These are phyloP conservation scores for Fragosphaeria purpurea DNA, from an alignment of 2,329 filamentous ascomycete species.

Conservation along the genomic window DNA sequence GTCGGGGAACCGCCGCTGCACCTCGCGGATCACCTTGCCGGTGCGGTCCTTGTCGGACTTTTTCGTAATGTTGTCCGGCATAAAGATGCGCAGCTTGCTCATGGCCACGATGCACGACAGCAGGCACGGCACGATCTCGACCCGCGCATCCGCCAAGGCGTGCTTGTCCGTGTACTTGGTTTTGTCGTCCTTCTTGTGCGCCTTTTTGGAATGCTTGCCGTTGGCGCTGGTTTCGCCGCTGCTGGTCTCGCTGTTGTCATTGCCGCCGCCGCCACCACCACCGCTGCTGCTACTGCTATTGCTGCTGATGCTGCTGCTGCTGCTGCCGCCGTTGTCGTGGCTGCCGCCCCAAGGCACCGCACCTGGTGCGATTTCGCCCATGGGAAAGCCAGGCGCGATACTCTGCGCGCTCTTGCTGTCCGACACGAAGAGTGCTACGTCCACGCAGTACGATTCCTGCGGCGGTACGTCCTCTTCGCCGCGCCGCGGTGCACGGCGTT, in stretches of 20 bases:
- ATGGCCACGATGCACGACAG: constrained; percentile 78
- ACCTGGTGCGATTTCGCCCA: constrained; percentile 49
- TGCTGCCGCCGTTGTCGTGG: constrained; percentile 52
- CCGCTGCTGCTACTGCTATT: background rate
- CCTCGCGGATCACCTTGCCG: constrained; percentile 64
- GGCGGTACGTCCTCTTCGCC: constrained; percentile 58
- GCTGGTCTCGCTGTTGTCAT: background rate
- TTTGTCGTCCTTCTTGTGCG: background rate
- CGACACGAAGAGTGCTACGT: constrained; percentile 61
- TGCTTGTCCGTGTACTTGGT: background rate
- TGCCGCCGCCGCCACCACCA: background rate
- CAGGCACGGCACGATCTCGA: constrained; percentile 78
- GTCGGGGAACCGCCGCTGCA: constrained; percentile 82
- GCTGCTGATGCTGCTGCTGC: constrained; percentile 25
- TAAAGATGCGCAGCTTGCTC: constrained; percentile 71
- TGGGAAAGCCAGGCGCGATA: constrained; percentile 27
- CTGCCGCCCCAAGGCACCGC: constrained; percentile 48
- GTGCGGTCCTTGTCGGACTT: constrained; percentile 56
- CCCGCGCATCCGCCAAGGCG: constrained; percentile 30
- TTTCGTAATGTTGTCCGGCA: constrained; percentile 66
- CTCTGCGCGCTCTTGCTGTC: constrained; percentile 34
- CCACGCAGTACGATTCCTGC: constrained; percentile 72
- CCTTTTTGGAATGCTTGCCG: background rate
- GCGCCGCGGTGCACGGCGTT: constrained; percentile 52
- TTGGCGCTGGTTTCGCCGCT: background rate